These are phyloP conservation scores for Wilhelminamyces savonicus DNA, from an alignment of 805 yeast genomes.

Conservation along the genomic window DNA sequence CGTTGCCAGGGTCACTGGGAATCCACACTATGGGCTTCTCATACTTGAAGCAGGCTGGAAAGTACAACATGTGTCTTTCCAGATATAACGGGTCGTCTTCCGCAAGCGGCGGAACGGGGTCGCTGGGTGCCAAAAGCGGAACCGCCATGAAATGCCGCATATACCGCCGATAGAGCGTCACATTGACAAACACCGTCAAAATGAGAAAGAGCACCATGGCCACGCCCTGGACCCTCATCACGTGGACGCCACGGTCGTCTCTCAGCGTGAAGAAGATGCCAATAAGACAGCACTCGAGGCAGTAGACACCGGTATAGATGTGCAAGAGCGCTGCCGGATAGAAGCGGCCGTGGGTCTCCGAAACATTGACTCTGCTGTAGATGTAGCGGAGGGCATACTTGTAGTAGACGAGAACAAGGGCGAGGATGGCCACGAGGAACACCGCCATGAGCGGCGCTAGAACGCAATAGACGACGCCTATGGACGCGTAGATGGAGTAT, in stretches of 20 bases:
- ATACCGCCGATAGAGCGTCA: constrained; percentile 40
- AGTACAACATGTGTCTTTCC: constrained; percentile 16
- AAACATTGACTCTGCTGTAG: constrained; percentile 42
- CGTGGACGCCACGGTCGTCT: constrained; percentile 38
- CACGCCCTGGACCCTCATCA: constrained; percentile 43
- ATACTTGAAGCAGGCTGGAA: constrained; percentile 34
- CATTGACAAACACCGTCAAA: constrained; percentile 53
- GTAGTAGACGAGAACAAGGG: constrained; percentile 53
- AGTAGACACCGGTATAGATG: constrained; percentile 74
- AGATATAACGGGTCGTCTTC: constrained; percentile 22
- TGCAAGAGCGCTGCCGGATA: constrained; percentile 75
- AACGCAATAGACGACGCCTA: constrained; percentile 71
- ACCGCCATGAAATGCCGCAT: constrained; percentile 21
- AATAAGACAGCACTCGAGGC: constrained; percentile 68
- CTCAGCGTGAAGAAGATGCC: constrained; percentile 67
- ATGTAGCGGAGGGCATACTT: constrained; percentile 62
- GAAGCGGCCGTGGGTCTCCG: constrained; percentile 64
- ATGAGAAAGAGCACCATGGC: constrained; percentile 47
- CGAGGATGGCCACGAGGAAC: constrained; percentile 51
- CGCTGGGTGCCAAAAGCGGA: no score
- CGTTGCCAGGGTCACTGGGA: no score
- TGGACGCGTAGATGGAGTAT: constrained; percentile 69
- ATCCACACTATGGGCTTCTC: constrained; percentile 34
- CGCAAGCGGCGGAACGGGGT: no score
- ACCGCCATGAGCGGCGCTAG: constrained; percentile 73